Evolutionary conservation across 805 yeast species (phyloP), one percentile per base, ranked within the genome.

Genomic region (Hemisphaericaspora nanyangensis): DNA sequence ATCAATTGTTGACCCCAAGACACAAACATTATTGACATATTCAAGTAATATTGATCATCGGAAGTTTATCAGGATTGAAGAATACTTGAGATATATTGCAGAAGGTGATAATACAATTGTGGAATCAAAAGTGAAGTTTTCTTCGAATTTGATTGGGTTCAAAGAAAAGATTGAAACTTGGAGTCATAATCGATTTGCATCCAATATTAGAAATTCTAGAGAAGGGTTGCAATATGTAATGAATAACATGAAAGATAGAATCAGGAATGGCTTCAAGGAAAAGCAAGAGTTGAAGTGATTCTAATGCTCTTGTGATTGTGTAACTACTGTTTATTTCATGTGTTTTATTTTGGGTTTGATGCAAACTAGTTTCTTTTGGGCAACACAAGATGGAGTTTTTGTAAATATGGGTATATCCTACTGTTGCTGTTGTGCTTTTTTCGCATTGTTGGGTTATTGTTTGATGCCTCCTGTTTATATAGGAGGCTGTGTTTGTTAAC

Each of bases 41-140:
- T 81, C 87, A 12, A 74, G 88, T 45, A 90, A 90, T 57, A 61
- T 90, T 34, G 97, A 91, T 56, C 96, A 91, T 56, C 79, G 85
- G 1, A 73, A 75, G 46, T 76, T 90, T 37, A 75, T 90, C 44
- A 72, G 82, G 47, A 83, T 90, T 13, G 95, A 87, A 55, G 97
- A 90, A 55, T 77, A 64, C 50, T 77, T 88, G 17, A 68, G 65
- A 2, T 90, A 84, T 57, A 46, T 61, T 11, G 66, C 56, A 36
- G 47, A 44, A 17, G 35, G 50, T 26, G 31, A 39, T 34, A 30
- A 44, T 39, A 80, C 85, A 0, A 48, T 52, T 5, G 85, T 83
- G 6, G 58, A 68, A 11, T 76, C 80, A 39, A 64, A 71, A 29
- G 96, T 87, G 15, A 77, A 75, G 48, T 85, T 90, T 46, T 74